A percentile compares a stretch with the other conserved stretches of the same genome.
phyloP scores from a whole-genome alignment of 768 basidiomycete genomes.

The Calocybe indica region DNA sequence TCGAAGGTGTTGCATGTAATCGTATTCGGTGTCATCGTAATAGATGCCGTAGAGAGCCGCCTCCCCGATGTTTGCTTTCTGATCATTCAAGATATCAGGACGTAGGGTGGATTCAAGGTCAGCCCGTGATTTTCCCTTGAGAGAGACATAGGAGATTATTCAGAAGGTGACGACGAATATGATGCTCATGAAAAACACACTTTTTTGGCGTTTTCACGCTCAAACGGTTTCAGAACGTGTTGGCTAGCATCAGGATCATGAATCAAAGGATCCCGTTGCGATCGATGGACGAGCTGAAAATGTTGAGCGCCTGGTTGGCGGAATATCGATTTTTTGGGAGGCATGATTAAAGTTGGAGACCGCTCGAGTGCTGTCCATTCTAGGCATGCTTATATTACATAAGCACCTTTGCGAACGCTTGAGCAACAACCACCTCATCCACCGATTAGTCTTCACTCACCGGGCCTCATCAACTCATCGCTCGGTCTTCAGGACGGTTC shows the following conservation, averaged over 20 bases:
- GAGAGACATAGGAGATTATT: constrained; percentile 5
- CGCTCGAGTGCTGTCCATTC: constrained; percentile 28
- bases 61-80: constrained; percentile 67
- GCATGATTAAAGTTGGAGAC: constrained; percentile 40
- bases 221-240: constrained; percentile 84
- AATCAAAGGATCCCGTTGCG: constrained; percentile 91
- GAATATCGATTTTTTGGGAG: constrained; percentile 75
- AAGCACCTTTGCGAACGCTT: not conserved
- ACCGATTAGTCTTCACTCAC: not conserved
- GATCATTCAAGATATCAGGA: constrained; percentile 40
- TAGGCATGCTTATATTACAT: constrained; percentile 2
- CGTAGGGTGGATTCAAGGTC: constrained; percentile 65
- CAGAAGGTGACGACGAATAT: constrained; percentile 7
- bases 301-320: constrained; percentile 86
- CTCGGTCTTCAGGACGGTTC: not conserved
- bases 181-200: constrained; percentile 21
- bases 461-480: not conserved
- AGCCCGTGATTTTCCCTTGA: constrained; percentile 73
- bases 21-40: constrained; percentile 94
- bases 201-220: constrained; percentile 68
- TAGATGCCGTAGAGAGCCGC: constrained; percentile 87
- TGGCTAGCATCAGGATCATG: constrained; percentile 86
- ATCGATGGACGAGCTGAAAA: constrained; percentile 96
- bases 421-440: not conserved
- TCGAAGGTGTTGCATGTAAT: constrained; percentile 97